Evolutionary conservation across 2,329 filamentous ascomycete genomes (phyloP).

Genomic region (Trichoderma simmonsii): DNA sequence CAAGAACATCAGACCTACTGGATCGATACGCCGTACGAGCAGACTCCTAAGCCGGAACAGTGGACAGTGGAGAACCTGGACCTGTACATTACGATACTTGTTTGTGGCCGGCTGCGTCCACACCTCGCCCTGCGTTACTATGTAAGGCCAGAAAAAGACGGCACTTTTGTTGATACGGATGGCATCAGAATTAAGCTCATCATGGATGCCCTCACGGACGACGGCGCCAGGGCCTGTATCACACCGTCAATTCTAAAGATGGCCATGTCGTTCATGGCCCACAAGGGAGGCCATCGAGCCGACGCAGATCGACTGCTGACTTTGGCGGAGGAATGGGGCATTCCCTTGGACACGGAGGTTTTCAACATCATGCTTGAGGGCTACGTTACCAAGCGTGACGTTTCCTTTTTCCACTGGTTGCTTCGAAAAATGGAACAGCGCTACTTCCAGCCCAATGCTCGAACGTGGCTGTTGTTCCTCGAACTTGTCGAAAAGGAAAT

Average conservation of each 20-base stretch:
- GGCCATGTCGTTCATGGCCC: conserved; percentile 42
- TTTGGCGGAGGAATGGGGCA: conserved; percentile 34
- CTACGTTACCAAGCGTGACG: conserved; percentile 39
- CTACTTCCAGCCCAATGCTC: conserved; percentile 40
- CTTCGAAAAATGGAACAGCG: conserved; percentile 41
- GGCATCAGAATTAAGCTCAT: conserved; percentile 40
- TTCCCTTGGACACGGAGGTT: conserved; percentile 44
- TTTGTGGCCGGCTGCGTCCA: conserved; percentile 35
- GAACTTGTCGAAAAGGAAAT: conserved; percentile 58
- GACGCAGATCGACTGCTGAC: conserved; percentile 36
- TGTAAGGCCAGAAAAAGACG: conserved; percentile 27
- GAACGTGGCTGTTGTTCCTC: conserved; percentile 49
- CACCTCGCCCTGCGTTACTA: conserved; percentile 37
- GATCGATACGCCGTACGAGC: conserved; percentile 36
- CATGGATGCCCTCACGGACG: conserved; percentile 38
- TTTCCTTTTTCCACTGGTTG: conserved; percentile 39
- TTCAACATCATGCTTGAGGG: conserved; percentile 48
- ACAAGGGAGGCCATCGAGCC: conserved; percentile 35
- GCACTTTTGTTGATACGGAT: conserved; percentile 36
- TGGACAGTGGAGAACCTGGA: conserved; percentile 45
- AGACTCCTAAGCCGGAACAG: conserved; percentile 36
- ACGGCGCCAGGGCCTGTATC: conserved; percentile 32
- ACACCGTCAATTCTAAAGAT: conserved; percentile 42
- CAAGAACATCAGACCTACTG: conserved; percentile 32
- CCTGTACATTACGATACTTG: conserved; percentile 42